Conservation (phyloP, 352 stramenopile genomes). For the Globisporangium polare region DNA sequence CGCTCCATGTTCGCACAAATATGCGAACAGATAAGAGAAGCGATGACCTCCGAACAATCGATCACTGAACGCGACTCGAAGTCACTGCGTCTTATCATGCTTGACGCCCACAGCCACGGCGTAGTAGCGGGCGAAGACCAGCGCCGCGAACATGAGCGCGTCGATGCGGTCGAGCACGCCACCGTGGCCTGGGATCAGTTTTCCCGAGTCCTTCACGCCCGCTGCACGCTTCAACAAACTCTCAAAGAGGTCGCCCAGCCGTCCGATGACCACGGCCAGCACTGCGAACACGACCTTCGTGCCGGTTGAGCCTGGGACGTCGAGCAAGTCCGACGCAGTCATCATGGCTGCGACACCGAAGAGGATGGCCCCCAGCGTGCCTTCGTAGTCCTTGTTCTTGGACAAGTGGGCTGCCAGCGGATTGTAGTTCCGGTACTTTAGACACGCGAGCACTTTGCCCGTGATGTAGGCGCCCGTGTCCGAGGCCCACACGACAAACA, state of each 20-base stretch:
- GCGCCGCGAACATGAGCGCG: constrained; percentile 90
- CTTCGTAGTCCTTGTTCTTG: constrained; percentile 96
- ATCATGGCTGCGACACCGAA: constrained; percentile 87
- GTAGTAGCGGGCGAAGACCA: constrained; percentile 70
- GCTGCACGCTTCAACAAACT: constrained; percentile 95
- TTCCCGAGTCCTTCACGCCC: constrained; percentile 94
- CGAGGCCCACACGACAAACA: constrained; percentile 72
- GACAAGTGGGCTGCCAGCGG: constrained; percentile 85
- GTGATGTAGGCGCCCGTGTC: constrained; percentile 94
- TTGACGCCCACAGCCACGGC: constrained; percentile 27
- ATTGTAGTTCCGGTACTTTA: constrained; percentile 83
- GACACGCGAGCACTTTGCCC: constrained; percentile 84
- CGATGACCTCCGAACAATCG: too few relatives aligned
- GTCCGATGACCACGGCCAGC: constrained; percentile 89
- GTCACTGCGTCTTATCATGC: constrained; percentile 18
- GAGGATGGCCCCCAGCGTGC: constrained; percentile 84
- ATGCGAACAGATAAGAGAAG: too few relatives aligned
- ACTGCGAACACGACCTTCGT: constrained; percentile 83
- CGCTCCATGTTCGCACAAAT: too few relatives aligned
- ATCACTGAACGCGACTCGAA: too few relatives aligned
- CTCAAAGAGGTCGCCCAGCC: constrained; percentile 95
- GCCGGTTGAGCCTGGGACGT: constrained; percentile 70
- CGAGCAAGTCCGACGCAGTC: constrained; percentile 67
- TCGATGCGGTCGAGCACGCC: constrained; percentile 95
- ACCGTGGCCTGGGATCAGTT: constrained; percentile 94